Base-by-base conservation (phyloP, 805 yeast species). In the Lachancea sp. region DNA sequence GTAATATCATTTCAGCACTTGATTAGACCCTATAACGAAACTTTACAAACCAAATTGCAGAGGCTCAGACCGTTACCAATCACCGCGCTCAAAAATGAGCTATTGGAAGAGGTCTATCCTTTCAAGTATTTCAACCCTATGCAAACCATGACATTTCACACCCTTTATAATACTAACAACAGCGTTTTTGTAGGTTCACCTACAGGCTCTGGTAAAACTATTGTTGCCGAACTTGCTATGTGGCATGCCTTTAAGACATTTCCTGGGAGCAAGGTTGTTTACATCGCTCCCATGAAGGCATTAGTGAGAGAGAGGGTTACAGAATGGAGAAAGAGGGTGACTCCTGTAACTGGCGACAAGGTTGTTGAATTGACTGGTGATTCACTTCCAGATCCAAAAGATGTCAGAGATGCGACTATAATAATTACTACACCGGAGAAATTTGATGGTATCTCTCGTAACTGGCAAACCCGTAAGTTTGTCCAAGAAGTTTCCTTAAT, bases 181-280 rank as follows among this genome's bases (percentile, higher is more conserved):
- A 84, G 83, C 58, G 89, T 83, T 0, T 84, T 92, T 60, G 85
- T 92, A 33, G 99, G 99, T 8, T 88, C 97, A 0, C 99, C 99
- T 2, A 92, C 98, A 2, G 98, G 98, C 18, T 90, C 97, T 0
- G 99, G 99, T 50, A 92, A 92, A 61, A 92, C 98, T 0, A 83
- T 92, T 24, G 97, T 94, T 21, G 96, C 97, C 0, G 99, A 92
- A 57, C 64, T 92, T 41, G 97, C 97, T 0, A 85, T 92, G 12
- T 92, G 97, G 97, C 90, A 88, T 58, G 97, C 98, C 0, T 83
- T 90, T 59, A 76, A 73, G 34, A 82, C 83, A 34, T 78, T 72
- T 43, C 96, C 97, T 0, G 77, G 80, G 8, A 77, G 86, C 1
- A 92, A 92, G 55, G 83, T 92, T 42, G 83, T 92, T 6, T 92